These are phyloP conservation scores for Spergularia bocconei DNA, from an alignment of 148 eudicot genomes.

Conservation along the genomic window DNA sequence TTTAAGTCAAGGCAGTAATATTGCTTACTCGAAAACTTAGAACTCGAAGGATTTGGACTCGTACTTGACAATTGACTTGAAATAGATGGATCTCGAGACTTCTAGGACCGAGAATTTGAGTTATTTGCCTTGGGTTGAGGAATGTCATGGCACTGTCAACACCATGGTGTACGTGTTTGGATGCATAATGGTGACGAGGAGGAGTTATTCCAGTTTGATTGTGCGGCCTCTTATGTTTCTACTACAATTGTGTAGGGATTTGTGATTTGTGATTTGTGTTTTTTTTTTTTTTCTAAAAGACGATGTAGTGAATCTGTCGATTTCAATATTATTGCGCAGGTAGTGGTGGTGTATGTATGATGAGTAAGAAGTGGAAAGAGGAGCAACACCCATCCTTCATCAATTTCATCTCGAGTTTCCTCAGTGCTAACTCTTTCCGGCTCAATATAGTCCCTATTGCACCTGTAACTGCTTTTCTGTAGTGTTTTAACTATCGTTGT, in stretches of 20 bases:
- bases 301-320: neutral
- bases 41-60: neutral
- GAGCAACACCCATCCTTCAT: slow-evolving; percentile 80
- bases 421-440: slow-evolving; percentile 67
- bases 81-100: neutral
- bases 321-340: slow-evolving; percentile 36
- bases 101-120: neutral
- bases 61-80: neutral
- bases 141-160: neutral
- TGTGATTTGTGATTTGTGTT: neutral
- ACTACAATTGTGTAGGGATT: neutral
- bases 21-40: neutral
- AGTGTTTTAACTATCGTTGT: neutral
- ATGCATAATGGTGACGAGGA: neutral
- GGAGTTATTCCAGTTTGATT: neutral
- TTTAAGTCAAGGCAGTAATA: neutral
- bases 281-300: neutral
- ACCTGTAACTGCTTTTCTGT: slow-evolving; percentile 49
- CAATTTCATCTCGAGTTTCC: slow-evolving; percentile 71
- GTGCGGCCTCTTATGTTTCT: neutral
- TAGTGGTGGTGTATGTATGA: slow-evolving; percentile 77
- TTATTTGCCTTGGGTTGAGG: neutral
- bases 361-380: slow-evolving; percentile 81
- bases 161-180: neutral
- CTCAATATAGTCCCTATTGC: slow-evolving; percentile 70